phyloP scores from a whole-genome alignment of 1,139 yeast genomes.

The Suhomyces bokatorum region DNA sequence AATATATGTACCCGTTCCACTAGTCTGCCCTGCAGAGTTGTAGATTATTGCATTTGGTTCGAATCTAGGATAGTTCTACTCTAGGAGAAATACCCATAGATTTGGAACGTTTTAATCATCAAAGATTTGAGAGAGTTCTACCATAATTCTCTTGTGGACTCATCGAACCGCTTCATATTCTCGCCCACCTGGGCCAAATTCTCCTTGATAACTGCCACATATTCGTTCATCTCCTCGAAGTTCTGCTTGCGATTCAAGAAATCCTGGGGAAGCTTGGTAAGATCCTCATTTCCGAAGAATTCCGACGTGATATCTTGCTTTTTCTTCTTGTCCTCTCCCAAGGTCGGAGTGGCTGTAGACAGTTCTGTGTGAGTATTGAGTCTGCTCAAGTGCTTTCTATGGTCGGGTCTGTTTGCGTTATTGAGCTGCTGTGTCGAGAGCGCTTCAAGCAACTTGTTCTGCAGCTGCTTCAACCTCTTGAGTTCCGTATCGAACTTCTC shows the following conservation, averaged over 20 bases:
- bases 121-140: too few relatives aligned
- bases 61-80: too few relatives aligned
- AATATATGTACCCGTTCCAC: too few relatives aligned
- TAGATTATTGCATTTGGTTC: too few relatives aligned
- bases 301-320: constrained; percentile 18
- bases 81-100: too few relatives aligned
- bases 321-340: constrained; percentile 7
- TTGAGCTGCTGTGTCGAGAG: constrained; percentile 47
- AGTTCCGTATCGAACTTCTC: constrained; percentile 59
- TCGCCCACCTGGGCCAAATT: constrained; percentile 37
- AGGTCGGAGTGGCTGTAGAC: background rate
- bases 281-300: constrained; percentile 21
- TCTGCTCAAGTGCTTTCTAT: constrained; percentile 12
- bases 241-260: constrained; percentile 29
- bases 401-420: constrained; percentile 13
- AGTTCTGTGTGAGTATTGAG: constrained; percentile 6
- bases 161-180: constrained; percentile 46
- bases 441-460: constrained; percentile 57
- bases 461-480: constrained; percentile 56
- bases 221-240: constrained; percentile 40
- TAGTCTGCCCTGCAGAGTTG: too few relatives aligned
- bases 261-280: constrained; percentile 15
- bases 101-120: too few relatives aligned
- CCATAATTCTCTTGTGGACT: constrained; percentile 41
- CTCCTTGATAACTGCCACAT: constrained; percentile 37